Percentiles rank a stretch among this genome's conserved stretches.
phyloP scores from a whole-genome alignment of 495 filamentous ascomycete genomes.

The Xylaria curta region DNA sequence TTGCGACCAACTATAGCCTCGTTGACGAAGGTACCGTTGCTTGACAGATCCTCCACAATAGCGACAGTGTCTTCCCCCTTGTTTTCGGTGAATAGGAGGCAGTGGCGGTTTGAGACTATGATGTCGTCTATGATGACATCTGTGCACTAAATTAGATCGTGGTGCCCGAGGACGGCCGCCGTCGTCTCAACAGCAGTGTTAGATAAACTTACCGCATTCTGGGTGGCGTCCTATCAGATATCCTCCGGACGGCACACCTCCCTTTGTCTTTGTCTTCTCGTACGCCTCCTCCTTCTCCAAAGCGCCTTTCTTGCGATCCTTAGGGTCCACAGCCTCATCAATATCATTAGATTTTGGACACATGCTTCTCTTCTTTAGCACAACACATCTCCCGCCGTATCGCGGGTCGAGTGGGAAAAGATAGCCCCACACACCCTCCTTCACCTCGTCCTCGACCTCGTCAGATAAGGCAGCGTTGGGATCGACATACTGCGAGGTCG shows the following conservation, averaged over 20 bases:
- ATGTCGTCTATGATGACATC: conserved; percentile 80
- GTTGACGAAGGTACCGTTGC: conserved; percentile 96
- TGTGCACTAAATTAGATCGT: conserved; percentile 45
- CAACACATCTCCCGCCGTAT: conserved; percentile 69
- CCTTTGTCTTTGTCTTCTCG: conserved; percentile 62
- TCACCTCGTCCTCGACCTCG: conserved; percentile 84
- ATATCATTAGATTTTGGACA: conserved; percentile 64
- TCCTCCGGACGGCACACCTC: conserved; percentile 71
- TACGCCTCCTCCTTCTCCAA: conserved; percentile 63
- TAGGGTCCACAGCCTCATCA: conserved; percentile 26
- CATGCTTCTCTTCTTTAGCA: conserved; percentile 70
- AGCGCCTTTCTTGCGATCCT: conserved; percentile 47
- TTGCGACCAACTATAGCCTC: conserved; percentile 91
- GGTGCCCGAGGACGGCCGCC: not conserved
- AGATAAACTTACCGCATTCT: conserved; percentile 78
- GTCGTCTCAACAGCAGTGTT: conserved; percentile 1
- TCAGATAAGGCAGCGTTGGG: conserved; percentile 76
- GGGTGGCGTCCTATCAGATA: conserved; percentile 92
- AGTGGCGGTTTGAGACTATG: conserved; percentile 95
- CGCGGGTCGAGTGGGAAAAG: conserved; percentile 78
- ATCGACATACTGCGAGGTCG: conserved; percentile 81
- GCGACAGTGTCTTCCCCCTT: conserved; percentile 79
- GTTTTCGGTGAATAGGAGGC: conserved; percentile 86
- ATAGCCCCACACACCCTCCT: conserved; percentile 95
- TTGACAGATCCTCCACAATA: conserved; percentile 90